These are phyloP conservation scores for Cyclostephanos invisitatus DNA, from an alignment of 108 stramenopile genomes.

Conservation along the genomic window DNA sequence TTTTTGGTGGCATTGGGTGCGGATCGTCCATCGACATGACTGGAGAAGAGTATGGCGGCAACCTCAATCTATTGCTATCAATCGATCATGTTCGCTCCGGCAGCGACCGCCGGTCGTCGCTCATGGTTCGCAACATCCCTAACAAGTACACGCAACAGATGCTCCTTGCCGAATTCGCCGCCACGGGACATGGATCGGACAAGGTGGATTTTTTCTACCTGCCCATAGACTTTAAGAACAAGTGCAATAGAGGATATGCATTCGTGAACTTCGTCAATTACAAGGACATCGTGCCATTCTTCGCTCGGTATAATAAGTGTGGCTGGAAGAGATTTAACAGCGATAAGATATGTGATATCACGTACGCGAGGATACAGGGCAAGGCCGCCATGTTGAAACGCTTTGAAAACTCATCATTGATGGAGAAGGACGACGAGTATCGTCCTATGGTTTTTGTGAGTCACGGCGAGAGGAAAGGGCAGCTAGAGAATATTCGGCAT, in stretches of 20 bases:
- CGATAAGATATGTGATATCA: slow-evolving; percentile 98
- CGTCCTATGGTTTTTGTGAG: slow-evolving; percentile 88
- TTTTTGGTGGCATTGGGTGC: slow-evolving; percentile 19
- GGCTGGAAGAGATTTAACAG: slow-evolving; percentile 97
- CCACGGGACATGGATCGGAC: slow-evolving; percentile 86
- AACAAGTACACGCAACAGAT: slow-evolving; percentile 99
- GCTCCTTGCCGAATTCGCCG: slow-evolving; percentile 91
- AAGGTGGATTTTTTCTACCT: slow-evolving; percentile 99
- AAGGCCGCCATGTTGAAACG: slow-evolving; percentile 96
- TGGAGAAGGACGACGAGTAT: slow-evolving; percentile 98
- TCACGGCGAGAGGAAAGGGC: slow-evolving; percentile 50
- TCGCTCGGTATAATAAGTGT: slow-evolving; percentile 87
- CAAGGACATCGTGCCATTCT: slow-evolving; percentile 88
- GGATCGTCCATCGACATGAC: slow-evolving; percentile 23
- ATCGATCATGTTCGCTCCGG: slow-evolving; percentile 76
- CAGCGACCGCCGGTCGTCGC: slow-evolving; percentile 91
- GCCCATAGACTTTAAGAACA: slow-evolving; percentile 99
- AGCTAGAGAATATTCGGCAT: slow-evolving; percentile 30
- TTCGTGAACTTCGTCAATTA: slow-evolving; percentile 97
- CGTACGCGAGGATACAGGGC: slow-evolving; percentile 99
- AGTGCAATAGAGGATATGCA: slow-evolving; percentile 98
- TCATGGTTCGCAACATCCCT: slow-evolving; percentile 99
- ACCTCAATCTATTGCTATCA: slow-evolving; percentile 56
- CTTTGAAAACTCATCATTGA: slow-evolving; percentile 96
- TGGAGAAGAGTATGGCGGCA: slow-evolving; percentile 36